phyloP scores from a whole-genome alignment of 805 yeast species.

The Metschnikowia kunwiensis region DNA sequence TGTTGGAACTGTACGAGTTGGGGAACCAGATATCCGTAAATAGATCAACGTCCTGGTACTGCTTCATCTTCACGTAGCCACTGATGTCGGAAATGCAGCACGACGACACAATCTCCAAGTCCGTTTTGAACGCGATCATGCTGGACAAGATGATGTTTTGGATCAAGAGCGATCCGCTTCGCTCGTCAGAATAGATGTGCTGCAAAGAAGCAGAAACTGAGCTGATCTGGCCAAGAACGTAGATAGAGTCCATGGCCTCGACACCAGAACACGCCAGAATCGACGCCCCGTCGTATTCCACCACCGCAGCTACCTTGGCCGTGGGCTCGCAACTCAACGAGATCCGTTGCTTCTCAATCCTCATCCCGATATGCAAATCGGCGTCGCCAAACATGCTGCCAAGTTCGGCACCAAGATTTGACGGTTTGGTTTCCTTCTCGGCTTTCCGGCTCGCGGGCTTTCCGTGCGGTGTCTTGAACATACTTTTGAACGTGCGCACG shows the following conservation, averaged over 20 bases:
- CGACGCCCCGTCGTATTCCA: slow-evolving; percentile 67
- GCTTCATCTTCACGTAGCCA: slow-evolving; percentile 72
- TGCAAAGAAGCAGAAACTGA: slow-evolving; percentile 70
- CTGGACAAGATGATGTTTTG: slow-evolving; percentile 48
- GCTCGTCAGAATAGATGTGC: slow-evolving; percentile 86
- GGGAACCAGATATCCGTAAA: slow-evolving; percentile 85
- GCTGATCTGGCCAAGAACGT: slow-evolving; percentile 40
- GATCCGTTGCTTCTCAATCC: slow-evolving; percentile 69
- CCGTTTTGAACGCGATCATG: slow-evolving; percentile 44
- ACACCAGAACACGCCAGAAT: slow-evolving; percentile 52
- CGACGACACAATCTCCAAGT: slow-evolving; percentile 44
- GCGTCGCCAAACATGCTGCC: slow-evolving; percentile 46
- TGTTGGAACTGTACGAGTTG: slow-evolving; percentile 1
- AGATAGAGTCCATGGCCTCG: slow-evolving; percentile 10
- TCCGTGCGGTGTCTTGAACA: slow-evolving; percentile 36
- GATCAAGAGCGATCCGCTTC: slow-evolving; percentile 64
- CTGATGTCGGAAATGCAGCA: slow-evolving; percentile 53
- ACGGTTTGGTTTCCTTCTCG: background rate
- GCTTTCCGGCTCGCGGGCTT: background rate
- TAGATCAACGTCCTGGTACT: slow-evolving; percentile 79
- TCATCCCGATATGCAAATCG: slow-evolving; percentile 60
- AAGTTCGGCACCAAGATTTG: slow-evolving; percentile 31
- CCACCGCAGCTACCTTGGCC: slow-evolving; percentile 86
- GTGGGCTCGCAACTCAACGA: slow-evolving; percentile 88
- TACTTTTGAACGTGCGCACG: slow-evolving; percentile 44